Conservation (phyloP, 2,329 filamentous ascomycete genomes). For the Myriosclerotinia scirpicola region DNA sequence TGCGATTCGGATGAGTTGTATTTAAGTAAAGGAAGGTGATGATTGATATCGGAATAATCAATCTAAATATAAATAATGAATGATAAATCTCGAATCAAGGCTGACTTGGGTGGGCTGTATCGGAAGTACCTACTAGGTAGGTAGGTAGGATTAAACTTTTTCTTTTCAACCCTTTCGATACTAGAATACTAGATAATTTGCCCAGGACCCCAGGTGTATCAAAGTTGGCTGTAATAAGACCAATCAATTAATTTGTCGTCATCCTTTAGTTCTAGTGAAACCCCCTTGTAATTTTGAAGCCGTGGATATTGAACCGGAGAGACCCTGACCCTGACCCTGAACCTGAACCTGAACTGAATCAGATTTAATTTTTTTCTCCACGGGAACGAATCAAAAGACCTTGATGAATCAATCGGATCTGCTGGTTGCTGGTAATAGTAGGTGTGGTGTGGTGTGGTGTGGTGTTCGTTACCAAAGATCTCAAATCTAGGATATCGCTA, state of each 20-base stretch:
- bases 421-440: too few species aligned
- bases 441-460: neutral
- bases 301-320: neutral
- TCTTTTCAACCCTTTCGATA: neutral
- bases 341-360: neutral
- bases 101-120: neutral
- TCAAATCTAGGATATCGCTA: neutral
- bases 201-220: too few species aligned
- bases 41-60: conserved; percentile 9
- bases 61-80: neutral
- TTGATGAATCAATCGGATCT: neutral
- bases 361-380: neutral
- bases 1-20: conserved; percentile 26
- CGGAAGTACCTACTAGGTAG: neutral
- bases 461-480: conserved; percentile 9
- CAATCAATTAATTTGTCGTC: conserved; percentile 14
- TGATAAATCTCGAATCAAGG: neutral
- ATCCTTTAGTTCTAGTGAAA: neutral
- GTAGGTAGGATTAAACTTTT: neutral
- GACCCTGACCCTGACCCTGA: neutral
- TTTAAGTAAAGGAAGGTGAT: neutral
- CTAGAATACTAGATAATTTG: neutral
- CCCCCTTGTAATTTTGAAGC: neutral
- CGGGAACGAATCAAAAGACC: conserved; percentile 11
- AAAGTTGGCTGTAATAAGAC: neutral